phyloP scores from a whole-genome alignment of 2,329 filamentous ascomycete species.

The Cercospora zeae-maydis region DNA sequence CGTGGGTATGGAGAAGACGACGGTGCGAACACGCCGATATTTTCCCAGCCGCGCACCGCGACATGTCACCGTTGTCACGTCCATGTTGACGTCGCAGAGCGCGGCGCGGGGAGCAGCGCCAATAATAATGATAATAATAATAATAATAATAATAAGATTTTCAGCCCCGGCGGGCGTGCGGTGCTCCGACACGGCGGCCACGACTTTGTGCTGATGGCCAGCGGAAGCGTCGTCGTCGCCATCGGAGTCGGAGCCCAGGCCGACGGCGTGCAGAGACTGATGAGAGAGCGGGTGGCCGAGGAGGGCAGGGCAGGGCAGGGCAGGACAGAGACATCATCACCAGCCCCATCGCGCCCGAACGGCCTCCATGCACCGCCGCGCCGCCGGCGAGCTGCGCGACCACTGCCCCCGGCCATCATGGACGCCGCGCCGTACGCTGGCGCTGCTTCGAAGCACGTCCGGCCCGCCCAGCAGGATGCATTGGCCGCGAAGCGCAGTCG shows the following conservation, averaged over 20 bases:
- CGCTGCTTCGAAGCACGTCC: constrained; percentile 12
- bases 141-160: no score
- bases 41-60: no score
- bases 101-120: neutral
- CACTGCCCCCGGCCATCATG: neutral
- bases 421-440: neutral
- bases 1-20: no score
- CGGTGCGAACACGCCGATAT: no score
- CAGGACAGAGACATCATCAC: neutral
- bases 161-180: no score
- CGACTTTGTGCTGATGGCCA: neutral
- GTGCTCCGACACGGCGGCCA: neutral
- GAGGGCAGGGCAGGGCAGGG: neutral
- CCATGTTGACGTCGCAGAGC: no score
- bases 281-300: no score
- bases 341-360: neutral
- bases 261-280: neutral
- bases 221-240: no score
- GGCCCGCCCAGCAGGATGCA: constrained; percentile 8
- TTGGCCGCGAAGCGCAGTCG: constrained; percentile 17
- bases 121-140: neutral
- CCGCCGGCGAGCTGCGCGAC: neutral
- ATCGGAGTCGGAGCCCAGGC: neutral
- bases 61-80: no score
- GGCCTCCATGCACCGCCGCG: neutral